Percentiles rank a stretch among this genome's conserved stretches.
These are phyloP conservation scores for Acanthamoeba healyi DNA, from an alignment of 208 protist genomes.

Conservation along the genomic window DNA sequence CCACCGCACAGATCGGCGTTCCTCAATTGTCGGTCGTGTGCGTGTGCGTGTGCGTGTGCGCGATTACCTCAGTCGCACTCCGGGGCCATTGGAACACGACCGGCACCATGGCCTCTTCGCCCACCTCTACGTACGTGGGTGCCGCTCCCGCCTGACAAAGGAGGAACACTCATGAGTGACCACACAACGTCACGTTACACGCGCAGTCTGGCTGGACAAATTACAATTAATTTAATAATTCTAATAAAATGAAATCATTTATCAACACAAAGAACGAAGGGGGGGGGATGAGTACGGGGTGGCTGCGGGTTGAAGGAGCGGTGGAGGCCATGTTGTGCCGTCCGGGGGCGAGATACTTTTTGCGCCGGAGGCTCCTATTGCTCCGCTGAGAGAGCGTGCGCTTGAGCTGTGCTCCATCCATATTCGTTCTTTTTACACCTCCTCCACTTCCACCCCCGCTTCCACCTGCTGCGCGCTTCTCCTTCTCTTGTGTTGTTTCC, in stretches of 20 bases:
- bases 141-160: neutral
- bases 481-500: too few relatives aligned
- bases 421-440: neutral
- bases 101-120: neutral
- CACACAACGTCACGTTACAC: too few relatives aligned
- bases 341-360: neutral
- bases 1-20: too few relatives aligned
- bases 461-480: too few relatives aligned
- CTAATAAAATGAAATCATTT: slow-evolving; percentile 22
- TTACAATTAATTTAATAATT: too few relatives aligned
- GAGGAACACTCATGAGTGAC: neutral
- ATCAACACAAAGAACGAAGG: neutral
- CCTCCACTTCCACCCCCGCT: too few relatives aligned
- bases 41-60: neutral
- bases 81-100: slow-evolving; percentile 18
- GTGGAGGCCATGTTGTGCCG: neutral
- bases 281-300: neutral
- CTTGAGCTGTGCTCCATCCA: neutral
- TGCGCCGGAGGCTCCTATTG: neutral
- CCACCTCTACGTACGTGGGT: neutral
- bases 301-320: neutral
- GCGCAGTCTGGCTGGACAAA: too few relatives aligned
- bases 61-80: neutral
- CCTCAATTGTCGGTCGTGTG: neutral
- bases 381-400: slow-evolving; percentile 5